phyloP scores from a whole-genome alignment of 768 basidiomycete genomes.

The Tylopilus subfusipes region DNA sequence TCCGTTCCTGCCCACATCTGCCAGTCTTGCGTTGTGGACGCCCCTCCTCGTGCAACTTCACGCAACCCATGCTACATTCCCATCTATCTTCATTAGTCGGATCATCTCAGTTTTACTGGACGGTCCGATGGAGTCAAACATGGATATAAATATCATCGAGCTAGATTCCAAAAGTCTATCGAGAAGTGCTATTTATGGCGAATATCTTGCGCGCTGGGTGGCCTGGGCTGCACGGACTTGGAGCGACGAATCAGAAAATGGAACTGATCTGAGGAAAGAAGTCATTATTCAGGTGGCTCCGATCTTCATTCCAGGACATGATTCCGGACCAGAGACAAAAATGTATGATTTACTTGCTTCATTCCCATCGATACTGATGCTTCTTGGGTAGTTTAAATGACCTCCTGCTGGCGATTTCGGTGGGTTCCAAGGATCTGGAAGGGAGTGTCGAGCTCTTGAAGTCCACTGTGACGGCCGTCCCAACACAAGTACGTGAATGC shows the following conservation, averaged over 20 bases:
- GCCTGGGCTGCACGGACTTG: conserved; percentile 53
- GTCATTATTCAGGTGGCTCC: conserved; percentile 45
- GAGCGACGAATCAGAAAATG: conserved; percentile 31
- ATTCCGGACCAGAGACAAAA: conserved; percentile 23
- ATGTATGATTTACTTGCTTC: conserved; percentile 31
- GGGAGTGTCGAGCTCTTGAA: conserved; percentile 18
- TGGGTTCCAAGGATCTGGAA: conserved; percentile 19
- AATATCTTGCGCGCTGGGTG: conserved; percentile 68
- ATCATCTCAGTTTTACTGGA: conserved; percentile 39
- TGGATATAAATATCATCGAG: conserved; percentile 16
- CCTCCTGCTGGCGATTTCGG: conserved; percentile 19
- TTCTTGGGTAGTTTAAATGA: conserved; percentile 18
- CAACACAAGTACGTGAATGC: conserved; percentile 16
- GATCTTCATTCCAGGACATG: conserved; percentile 40
- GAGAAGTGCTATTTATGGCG: conserved; percentile 45
- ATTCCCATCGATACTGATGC: conserved; percentile 5
- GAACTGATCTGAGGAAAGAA: conserved; percentile 44
- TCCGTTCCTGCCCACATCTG: conserved; percentile 46
- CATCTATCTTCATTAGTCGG: conserved; percentile 43
- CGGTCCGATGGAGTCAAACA: conserved; percentile 10
- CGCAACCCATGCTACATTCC: conserved; percentile 53
- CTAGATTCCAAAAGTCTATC: conserved; percentile 18
- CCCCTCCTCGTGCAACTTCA: conserved; percentile 60
- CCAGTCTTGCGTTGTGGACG: conserved; percentile 60
- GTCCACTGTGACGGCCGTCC: neutral